These are phyloP conservation scores for Chiua virens DNA, from an alignment of 768 basidiomycete species.

Conservation along the genomic window DNA sequence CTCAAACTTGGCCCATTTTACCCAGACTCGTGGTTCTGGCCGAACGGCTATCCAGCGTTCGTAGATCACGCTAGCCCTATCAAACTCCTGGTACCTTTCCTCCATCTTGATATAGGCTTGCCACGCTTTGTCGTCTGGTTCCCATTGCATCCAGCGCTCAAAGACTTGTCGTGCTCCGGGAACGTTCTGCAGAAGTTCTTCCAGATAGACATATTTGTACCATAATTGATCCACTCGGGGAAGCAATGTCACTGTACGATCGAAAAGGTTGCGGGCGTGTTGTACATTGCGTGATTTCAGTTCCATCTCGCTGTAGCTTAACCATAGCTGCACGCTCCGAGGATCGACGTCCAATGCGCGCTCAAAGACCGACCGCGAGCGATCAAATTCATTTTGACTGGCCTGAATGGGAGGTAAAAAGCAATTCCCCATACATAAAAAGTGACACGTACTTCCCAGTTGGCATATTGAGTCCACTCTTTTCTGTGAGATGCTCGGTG, in stretches of 20 bases:
- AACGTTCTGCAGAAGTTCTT: conserved; percentile 94
- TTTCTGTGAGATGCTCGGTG: conserved; percentile 47
- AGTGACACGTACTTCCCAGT: conserved; percentile 64
- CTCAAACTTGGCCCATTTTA: conserved; percentile 87
- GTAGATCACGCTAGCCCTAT: conserved; percentile 89
- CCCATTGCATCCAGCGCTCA: conserved; percentile 99
- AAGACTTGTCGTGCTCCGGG: conserved; percentile 97
- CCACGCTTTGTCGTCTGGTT: conserved; percentile 99
- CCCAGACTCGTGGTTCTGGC: conserved; percentile 80
- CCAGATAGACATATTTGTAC: conserved; percentile 99
- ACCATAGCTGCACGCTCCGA: conserved; percentile 87
- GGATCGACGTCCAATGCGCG: conserved; percentile 96
- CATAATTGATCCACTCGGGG: conserved; percentile 96
- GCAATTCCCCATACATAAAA: background rate
- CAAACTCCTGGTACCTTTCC: conserved; percentile 86
- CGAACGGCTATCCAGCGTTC: conserved; percentile 83
- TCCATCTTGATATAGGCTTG: conserved; percentile 99
- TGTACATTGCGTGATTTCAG: conserved; percentile 97
- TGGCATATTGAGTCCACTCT: conserved; percentile 85
- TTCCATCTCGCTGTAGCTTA: conserved; percentile 96
- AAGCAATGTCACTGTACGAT: conserved; percentile 93
- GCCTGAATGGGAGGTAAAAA: conserved; percentile 48
- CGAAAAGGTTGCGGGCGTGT: conserved; percentile 95
- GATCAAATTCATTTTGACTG: conserved; percentile 93
- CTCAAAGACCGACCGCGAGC: conserved; percentile 94